Evolutionary conservation across 139 green algal genomes (phyloP).

Genomic region (Chlamydomonas schloesseri): DNA sequence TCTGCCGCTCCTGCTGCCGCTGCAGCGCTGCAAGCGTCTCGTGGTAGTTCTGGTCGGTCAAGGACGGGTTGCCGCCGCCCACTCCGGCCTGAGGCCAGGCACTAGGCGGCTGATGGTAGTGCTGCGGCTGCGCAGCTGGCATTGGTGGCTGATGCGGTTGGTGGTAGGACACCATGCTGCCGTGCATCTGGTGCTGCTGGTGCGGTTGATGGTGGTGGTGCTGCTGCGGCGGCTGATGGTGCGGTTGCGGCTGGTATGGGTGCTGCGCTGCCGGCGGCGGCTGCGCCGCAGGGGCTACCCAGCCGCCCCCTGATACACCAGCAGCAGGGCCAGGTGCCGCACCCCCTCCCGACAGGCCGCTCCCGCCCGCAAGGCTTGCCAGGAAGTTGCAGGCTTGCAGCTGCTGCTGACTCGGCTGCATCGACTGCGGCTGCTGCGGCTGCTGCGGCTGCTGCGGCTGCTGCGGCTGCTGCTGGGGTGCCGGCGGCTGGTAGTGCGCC

Average conservation of each 20-base stretch:
- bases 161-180: too few relatives aligned
- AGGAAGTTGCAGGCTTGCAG: background rate
- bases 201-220: background rate
- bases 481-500: too few relatives aligned
- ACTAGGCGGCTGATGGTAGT: too few relatives aligned
- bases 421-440: background rate
- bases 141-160: too few relatives aligned
- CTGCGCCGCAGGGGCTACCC: background rate
- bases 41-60: too few relatives aligned
- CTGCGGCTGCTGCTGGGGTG: too few relatives aligned
- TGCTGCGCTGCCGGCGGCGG: too few relatives aligned
- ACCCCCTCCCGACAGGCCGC: background rate
- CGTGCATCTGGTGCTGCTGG: slow-evolving; percentile 8
- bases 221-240: background rate
- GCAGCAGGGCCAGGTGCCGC: background rate
- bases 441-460: background rate
- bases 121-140: too few relatives aligned
- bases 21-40: too few relatives aligned
- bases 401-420: background rate
- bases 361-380: background rate
- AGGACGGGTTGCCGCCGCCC: too few relatives aligned
- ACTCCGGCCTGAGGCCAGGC: too few relatives aligned
- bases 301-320: background rate
- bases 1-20: too few relatives aligned
- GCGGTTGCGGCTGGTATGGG: background rate